Base-by-base conservation (phyloP, 1,284 basidiomycete genomes). In the Cystobasidium slooffiae region DNA sequence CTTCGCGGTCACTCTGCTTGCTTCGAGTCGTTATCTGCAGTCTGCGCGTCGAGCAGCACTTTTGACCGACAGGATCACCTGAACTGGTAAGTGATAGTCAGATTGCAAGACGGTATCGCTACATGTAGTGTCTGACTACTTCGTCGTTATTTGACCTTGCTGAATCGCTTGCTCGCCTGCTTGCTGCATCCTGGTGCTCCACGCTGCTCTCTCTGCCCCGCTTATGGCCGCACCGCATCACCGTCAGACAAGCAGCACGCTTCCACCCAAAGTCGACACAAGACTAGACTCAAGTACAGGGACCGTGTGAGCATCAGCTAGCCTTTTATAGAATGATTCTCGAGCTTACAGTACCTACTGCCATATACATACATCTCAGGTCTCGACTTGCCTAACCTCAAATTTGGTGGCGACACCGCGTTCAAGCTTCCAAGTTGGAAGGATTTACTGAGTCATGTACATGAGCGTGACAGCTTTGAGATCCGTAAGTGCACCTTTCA, bases 201-300 rank as follows among this genome's bases (percentile, higher is more conserved):
- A 41, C 56, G 10, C 56, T 39, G 31, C 56, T 59, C 20, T 24
- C 8, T 43, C 56, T 59, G 56, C 14, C 37, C 39, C 6, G 10
- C 56, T 41, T n/a, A 14, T 41, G 3, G 8, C 37, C 9, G 39
- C 10, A 18, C 18, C 22, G n/a, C 37, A 59, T 31, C 14, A 31
- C 39, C 9, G 56, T 59, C 39, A 14, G 37, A 59, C 56, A n/a
- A 43, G 56, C 37, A 43, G 56, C 37, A 59, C 56, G 56, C 56
- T 6, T n/a, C 6, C 37, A 18, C 9, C 9, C 18, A 12, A 41
- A 59, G 14, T 41, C 10, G 3, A 59, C 37, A 43, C 10, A 31
- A 41, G 14, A 14, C 46, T 14, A 14, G n/a, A n/a, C 6, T 12
- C 12, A 49, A 12, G n/a, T 49, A 12, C 46, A 49, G 46, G 6